Evolutionary conservation across 257 asterid species (phyloP).

Genomic region (Nicotiana tabacum): DNA sequence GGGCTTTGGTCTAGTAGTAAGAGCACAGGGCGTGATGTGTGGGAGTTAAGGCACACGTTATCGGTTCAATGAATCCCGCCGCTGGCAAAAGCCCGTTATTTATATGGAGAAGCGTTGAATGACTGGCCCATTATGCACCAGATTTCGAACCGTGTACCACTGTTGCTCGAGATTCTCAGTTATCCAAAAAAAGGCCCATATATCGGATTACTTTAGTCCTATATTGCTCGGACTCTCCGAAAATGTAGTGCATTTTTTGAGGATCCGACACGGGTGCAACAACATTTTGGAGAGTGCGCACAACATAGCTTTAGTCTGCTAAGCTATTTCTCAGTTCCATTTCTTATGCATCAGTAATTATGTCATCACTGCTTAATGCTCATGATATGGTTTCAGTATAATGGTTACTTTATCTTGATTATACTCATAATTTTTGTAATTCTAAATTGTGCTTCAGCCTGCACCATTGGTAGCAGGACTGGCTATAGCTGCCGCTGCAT

Average conservation of each 20-base stretch:
- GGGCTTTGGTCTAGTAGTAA: neutral
- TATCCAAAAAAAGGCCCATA: neutral
- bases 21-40: neutral
- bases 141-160: neutral
- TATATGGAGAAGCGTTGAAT: neutral
- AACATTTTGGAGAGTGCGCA: too few relatives aligned
- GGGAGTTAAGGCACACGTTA: neutral
- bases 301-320: neutral
- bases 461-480: conserved; percentile 66
- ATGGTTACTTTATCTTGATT: neutral
- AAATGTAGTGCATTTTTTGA: too few relatives aligned
- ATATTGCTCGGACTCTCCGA: too few relatives aligned
- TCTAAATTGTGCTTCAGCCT: conserved; percentile 31
- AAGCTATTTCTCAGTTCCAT: neutral
- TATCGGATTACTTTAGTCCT: neutral
- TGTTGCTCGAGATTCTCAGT: neutral
- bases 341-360: neutral
- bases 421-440: neutral
- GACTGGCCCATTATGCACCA: neutral
- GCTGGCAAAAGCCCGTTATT: neutral
- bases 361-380: neutral
- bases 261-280: too few relatives aligned
- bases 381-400: neutral
- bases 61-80: too few relatives aligned
- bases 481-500: conserved; percentile 74